Conservation (phyloP, 163 green algal species). For the Dunaliella salina region DNA sequence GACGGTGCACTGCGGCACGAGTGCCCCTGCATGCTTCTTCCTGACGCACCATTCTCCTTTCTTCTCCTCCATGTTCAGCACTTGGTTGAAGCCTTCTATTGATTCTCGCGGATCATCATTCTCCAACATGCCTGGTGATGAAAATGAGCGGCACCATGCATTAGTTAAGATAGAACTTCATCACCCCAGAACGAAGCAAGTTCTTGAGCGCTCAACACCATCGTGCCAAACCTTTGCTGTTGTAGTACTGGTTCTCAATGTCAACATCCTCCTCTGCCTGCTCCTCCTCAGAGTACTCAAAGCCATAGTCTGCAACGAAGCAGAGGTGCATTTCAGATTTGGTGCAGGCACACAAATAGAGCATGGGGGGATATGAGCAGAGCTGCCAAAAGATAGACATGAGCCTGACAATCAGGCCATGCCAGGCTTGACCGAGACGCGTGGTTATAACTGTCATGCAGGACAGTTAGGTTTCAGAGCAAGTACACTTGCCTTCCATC, state of each 20-base stretch:
- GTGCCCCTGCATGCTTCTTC: no score
- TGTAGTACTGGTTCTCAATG: slow-evolving; percentile 99
- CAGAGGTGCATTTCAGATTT: background rate
- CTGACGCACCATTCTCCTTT: slow-evolving; percentile 89
- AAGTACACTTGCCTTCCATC: slow-evolving; percentile 12
- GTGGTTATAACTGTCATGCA: slow-evolving; percentile 2
- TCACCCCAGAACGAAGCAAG: no score
- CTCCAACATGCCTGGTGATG: slow-evolving; percentile 79
- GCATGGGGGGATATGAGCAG: no score
- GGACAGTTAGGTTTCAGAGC: no score
- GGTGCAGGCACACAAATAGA: no score
- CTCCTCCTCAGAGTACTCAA: slow-evolving; percentile 95
- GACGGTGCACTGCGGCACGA: no score
- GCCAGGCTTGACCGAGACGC: background rate
- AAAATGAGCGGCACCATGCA: background rate
- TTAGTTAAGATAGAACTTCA: background rate
- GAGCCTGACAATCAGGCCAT: background rate
- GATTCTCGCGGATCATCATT: slow-evolving; percentile 71
- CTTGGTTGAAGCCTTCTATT: slow-evolving; percentile 84
- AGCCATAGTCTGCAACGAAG: slow-evolving; percentile 37
- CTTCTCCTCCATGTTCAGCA: slow-evolving; percentile 92
- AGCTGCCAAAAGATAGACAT: background rate
- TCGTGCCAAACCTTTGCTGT: slow-evolving; percentile 79
- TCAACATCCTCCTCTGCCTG: slow-evolving; percentile 93
- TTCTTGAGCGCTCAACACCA: no score